Evolutionary conservation across 306 rosid genomes (phyloP).

Genomic region (Clitoria ternatea): DNA sequence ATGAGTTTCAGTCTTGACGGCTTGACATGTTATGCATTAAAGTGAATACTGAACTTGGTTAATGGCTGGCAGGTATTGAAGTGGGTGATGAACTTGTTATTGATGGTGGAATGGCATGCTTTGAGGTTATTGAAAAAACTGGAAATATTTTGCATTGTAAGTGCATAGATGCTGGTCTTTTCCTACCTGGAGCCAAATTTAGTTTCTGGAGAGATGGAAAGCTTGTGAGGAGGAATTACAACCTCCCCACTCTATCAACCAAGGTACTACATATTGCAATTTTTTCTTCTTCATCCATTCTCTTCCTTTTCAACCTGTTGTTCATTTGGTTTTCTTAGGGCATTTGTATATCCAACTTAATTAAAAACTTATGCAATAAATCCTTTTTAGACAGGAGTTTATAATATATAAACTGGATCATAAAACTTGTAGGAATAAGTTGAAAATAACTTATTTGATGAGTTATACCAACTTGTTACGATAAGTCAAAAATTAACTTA

Average conservation of each 20-base stretch:
- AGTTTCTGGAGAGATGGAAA: constrained; percentile 89
- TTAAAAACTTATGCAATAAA: no score
- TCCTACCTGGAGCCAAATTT: constrained; percentile 77
- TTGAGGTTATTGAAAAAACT: constrained; percentile 60
- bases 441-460: no score
- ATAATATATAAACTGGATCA: no score
- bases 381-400: no score
- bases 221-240: constrained; percentile 59
- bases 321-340: no score
- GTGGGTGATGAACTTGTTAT: constrained; percentile 80
- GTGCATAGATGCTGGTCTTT: constrained; percentile 82
- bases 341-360: no score
- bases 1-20: not conserved
- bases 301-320: no score
- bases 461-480: no score
- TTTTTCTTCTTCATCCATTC: not conserved
- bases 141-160: constrained; percentile 64
- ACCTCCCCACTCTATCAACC: constrained; percentile 66
- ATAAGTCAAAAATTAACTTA: no score
- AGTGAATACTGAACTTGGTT: constrained; percentile 11
- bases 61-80: constrained; percentile 49
- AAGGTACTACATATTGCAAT: constrained; percentile 44
- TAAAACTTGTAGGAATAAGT: no score
- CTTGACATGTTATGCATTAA: not conserved
- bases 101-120: constrained; percentile 90